Evolutionary conservation across 495 filamentous ascomycete genomes (phyloP).

Genomic region (Penicillium bovifimosum): DNA sequence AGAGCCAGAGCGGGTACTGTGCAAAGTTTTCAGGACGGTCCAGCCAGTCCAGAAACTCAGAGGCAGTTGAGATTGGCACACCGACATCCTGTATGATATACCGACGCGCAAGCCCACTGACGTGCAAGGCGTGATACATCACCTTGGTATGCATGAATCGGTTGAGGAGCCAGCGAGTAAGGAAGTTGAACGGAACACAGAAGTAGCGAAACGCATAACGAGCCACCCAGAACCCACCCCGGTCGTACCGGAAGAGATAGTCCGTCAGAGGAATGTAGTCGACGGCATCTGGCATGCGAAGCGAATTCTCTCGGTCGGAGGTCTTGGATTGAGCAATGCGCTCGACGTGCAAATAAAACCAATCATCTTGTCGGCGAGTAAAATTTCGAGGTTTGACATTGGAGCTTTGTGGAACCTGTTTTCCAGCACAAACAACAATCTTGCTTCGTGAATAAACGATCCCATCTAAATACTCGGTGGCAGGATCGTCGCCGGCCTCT

Average conservation of each 20-base stretch:
- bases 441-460: constrained; percentile 42
- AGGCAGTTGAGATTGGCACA: constrained; percentile 41
- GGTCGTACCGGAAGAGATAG: constrained; percentile 61
- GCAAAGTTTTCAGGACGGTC: constrained; percentile 36
- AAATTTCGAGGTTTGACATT: constrained; percentile 32
- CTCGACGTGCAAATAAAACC: constrained; percentile 54
- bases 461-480: constrained; percentile 52
- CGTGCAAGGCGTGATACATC: constrained; percentile 53
- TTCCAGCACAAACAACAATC: constrained; percentile 46
- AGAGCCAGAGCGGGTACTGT: constrained; percentile 57
- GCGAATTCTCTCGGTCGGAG: not conserved
- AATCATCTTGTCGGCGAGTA: constrained; percentile 46
- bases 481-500: constrained; percentile 23
- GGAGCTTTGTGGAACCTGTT: constrained; percentile 28
- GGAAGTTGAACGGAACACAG: constrained; percentile 47
- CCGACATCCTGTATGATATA: constrained; percentile 56
- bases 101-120: constrained; percentile 39
- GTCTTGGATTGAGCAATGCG: constrained; percentile 6
- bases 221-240: constrained; percentile 56
- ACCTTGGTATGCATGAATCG: constrained; percentile 50
- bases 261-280: constrained; percentile 52
- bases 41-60: constrained; percentile 45
- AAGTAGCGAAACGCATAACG: constrained; percentile 50
- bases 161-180: constrained; percentile 49
- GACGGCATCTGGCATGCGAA: constrained; percentile 4